Evolutionary conservation across 2,329 filamentous ascomycete species (phyloP), one percentile per base, ranked within the genome.

Genomic region (Hypoxylon sp.): DNA sequence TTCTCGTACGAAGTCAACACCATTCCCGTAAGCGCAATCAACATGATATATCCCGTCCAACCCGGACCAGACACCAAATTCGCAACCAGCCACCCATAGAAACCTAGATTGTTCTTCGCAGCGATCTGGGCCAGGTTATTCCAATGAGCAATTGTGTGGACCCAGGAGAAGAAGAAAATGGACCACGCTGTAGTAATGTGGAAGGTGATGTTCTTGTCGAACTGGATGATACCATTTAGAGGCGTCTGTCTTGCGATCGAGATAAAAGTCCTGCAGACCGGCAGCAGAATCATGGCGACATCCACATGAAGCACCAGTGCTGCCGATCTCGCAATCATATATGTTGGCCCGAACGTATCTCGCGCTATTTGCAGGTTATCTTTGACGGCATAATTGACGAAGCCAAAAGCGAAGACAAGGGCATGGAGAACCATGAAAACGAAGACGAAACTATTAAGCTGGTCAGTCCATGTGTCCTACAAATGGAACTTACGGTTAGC

Each of bases 151-250:
- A 95, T 89, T 17, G 92, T 94, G 81, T 96, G 93, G 0, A 95
- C 87, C 91, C 92, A 94, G 11, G 92, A 93, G 80, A 93, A 97
- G 82, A 95, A 94, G 72, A 96, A 90, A 75, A 97, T 94, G 24
- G 92, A 94, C 92, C 92, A 96, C 5, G 92, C 93, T 26, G 92
- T 92, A 53, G 87, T 89, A 81, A 93, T 95, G 83, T 96, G 93
- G 81, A 96, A 95, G 48, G 92, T 93, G 79, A 94, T 94, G 82
- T 94, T 94, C 85, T 94, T 94, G 83, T 94, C 92, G 80, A 96
- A 94, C 74, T 94, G 93, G 73, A 97, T 91, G 77, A 96, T 93
- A 73, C 93, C 92, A 79, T 95, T 94, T 63, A 96, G 84, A 6
- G 93, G 92, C 5, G 93, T 96, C 78, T 93, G 91, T 69, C 93